Evolutionary conservation across 495 filamentous ascomycete genomes (phyloP).

Genomic region (Echria macrotheca): DNA sequence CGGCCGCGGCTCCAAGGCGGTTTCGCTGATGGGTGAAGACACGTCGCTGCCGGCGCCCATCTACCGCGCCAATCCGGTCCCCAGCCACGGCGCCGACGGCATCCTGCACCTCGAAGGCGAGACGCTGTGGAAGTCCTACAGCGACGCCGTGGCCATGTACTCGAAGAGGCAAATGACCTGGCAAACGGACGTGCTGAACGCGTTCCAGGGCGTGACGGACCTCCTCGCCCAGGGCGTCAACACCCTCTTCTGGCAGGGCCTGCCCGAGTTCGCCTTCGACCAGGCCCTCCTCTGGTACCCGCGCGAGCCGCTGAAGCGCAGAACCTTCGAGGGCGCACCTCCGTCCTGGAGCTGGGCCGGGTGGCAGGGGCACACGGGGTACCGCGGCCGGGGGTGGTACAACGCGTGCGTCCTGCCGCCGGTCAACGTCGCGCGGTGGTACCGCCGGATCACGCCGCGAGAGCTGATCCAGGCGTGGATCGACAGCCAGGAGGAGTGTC

Average conservation of each 20-base stretch:
- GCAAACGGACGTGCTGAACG: conserved; percentile 13
- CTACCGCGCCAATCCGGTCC: conserved; percentile 4
- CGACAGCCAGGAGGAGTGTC: conserved; percentile 2
- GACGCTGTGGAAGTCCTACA: conserved; percentile 13
- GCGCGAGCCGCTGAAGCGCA: conserved; percentile 6
- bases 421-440: conserved; percentile 7
- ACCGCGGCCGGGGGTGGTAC: conserved; percentile 15
- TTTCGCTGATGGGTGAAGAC: background rate
- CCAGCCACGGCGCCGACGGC: background rate
- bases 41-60: conserved; percentile 5
- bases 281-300: conserved; percentile 16
- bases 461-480: conserved; percentile 4
- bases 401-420: conserved; percentile 8
- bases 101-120: conserved; percentile 7
- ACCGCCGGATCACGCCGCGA: background rate
- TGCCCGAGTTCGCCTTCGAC: conserved; percentile 16
- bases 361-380: conserved; percentile 15
- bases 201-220: conserved; percentile 11
- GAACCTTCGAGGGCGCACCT: background rate
- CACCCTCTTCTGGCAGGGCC: conserved; percentile 13
- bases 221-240: conserved; percentile 11
- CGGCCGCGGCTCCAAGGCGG: background rate
- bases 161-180: conserved; percentile 13
- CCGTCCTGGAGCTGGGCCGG: conserved; percentile 14
- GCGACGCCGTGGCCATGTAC: conserved; percentile 12